These are phyloP conservation scores for Penicillium flavigenum DNA, from an alignment of 495 filamentous ascomycete genomes.

Conservation along the genomic window DNA sequence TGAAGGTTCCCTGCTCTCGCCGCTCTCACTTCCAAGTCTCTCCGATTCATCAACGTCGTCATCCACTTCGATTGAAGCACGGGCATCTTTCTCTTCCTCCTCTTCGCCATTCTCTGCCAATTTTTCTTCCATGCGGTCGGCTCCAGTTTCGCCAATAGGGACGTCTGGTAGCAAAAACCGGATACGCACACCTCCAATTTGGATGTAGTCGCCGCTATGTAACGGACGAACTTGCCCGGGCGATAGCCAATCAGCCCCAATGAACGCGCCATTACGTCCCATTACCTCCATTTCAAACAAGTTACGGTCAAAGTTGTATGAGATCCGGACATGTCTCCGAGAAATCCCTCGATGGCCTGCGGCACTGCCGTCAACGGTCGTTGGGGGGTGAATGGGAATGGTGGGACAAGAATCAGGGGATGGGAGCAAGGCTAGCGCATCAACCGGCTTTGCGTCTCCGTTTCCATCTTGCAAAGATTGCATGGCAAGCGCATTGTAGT, in stretches of 20 bases:
- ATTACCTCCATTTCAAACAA: constrained; percentile 78
- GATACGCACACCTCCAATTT: constrained; percentile 76
- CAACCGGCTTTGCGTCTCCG: constrained; percentile 40
- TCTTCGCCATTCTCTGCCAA: constrained; percentile 42
- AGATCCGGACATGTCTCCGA: constrained; percentile 78
- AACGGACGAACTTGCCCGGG: constrained; percentile 62
- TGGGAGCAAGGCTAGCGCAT: constrained; percentile 44
- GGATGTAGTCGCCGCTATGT: constrained; percentile 69
- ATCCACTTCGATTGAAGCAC: constrained; percentile 38
- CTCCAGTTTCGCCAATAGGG: constrained; percentile 64
- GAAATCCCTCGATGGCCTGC: constrained; percentile 70
- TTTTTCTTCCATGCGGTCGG: constrained; percentile 65
- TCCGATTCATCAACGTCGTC: constrained; percentile 40
- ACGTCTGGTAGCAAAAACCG: constrained; percentile 73
- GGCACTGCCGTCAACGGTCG: constrained; percentile 60
- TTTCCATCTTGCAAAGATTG: constrained; percentile 44
- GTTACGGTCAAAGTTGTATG: constrained; percentile 71
- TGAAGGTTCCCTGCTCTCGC: constrained; percentile 38
- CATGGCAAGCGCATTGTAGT: constrained; percentile 50
- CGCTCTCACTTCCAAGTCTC: constrained; percentile 30
- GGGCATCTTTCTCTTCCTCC: constrained; percentile 26
- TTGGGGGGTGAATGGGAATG: constrained; percentile 77
- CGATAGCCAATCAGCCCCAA: constrained; percentile 68
- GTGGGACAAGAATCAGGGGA: constrained; percentile 65
- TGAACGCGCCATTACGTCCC: constrained; percentile 83